These are phyloP conservation scores for Asterochloris erici DNA, from an alignment of 139 green algal species.

Conservation along the genomic window DNA sequence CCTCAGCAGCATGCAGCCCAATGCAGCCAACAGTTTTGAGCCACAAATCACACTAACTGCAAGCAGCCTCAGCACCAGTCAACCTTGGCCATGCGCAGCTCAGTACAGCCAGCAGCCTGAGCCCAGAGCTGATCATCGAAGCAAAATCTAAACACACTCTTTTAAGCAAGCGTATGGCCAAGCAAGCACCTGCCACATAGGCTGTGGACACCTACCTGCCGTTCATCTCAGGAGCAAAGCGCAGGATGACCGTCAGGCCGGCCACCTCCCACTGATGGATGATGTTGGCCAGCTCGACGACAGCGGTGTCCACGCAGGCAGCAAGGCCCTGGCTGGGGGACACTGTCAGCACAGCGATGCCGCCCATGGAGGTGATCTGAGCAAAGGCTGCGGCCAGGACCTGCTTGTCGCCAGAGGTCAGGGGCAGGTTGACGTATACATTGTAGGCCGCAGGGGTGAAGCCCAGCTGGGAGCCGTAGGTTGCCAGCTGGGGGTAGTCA, in stretches of 20 bases:
- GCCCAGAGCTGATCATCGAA: too few relatives aligned
- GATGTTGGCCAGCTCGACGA: not conserved
- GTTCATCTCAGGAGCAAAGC: constrained; percentile 18
- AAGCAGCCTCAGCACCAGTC: too few relatives aligned
- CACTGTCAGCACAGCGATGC: constrained; percentile 9
- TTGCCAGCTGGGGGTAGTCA: not conserved
- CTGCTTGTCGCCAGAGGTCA: not conserved
- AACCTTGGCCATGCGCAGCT: too few relatives aligned
- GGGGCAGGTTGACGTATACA: constrained; percentile 15
- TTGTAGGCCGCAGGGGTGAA: constrained; percentile 12
- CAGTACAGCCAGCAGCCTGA: too few relatives aligned
- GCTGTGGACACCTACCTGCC: constrained; percentile 1
- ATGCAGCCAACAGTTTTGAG: too few relatives aligned
- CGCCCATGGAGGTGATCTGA: constrained; percentile 4
- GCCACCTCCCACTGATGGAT: constrained; percentile 6
- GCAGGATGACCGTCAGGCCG: constrained; percentile 10
- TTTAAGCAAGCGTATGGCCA: too few relatives aligned
- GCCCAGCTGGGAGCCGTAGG: not conserved
- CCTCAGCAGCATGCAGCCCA: too few relatives aligned
- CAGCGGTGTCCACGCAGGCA: not conserved
- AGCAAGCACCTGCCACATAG: too few relatives aligned
- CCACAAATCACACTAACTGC: too few relatives aligned
- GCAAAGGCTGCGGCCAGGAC: not conserved
- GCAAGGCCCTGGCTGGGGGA: not conserved
- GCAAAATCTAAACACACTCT: too few relatives aligned